These are phyloP conservation scores for Botrytis deweyae DNA, from an alignment of 2,329 filamentous ascomycete species.

Conservation along the genomic window DNA sequence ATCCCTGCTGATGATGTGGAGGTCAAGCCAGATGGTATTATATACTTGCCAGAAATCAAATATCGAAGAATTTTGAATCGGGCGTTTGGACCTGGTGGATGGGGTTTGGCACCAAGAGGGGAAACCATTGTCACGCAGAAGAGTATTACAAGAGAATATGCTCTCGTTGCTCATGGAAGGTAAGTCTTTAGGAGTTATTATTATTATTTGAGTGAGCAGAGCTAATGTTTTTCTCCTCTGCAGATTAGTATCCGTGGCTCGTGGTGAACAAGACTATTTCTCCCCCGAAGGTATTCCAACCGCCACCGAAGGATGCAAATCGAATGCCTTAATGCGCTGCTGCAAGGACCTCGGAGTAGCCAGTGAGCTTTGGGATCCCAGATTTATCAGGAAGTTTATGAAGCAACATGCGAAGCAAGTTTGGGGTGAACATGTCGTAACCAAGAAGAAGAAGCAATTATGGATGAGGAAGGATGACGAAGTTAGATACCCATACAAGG, in stretches of 20 bases:
- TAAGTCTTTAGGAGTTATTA: constrained; percentile 46
- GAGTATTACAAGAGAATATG: constrained; percentile 84
- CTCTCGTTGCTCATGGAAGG: constrained; percentile 83
- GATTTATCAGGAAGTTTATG: constrained; percentile 83
- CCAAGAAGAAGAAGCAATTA: constrained; percentile 86
- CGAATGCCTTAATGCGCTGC: constrained; percentile 95
- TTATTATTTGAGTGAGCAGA: background rate
- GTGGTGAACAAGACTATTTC: constrained; percentile 95
- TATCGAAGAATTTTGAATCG: constrained; percentile 87
- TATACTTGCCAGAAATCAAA: constrained; percentile 98
- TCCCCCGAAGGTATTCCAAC: constrained; percentile 85
- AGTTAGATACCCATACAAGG: constrained; percentile 61
- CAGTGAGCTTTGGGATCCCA: constrained; percentile 93
- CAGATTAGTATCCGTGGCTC: constrained; percentile 87
- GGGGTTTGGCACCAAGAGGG: constrained; percentile 89
- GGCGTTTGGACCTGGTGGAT: constrained; percentile 92
- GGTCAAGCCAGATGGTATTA: constrained; percentile 94
- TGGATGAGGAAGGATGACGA: constrained; percentile 83
- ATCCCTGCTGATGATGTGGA: constrained; percentile 77
- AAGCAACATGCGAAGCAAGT: constrained; percentile 71
- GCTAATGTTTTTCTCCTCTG: constrained; percentile 24
- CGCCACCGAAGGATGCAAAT: constrained; percentile 94
- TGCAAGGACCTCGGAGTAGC: constrained; percentile 97
- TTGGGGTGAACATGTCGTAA: constrained; percentile 84
- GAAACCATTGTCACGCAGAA: constrained; percentile 59